Evolutionary conservation across 768 basidiomycete species (phyloP).

Genomic region (Lactifluus hygrophoroides): DNA sequence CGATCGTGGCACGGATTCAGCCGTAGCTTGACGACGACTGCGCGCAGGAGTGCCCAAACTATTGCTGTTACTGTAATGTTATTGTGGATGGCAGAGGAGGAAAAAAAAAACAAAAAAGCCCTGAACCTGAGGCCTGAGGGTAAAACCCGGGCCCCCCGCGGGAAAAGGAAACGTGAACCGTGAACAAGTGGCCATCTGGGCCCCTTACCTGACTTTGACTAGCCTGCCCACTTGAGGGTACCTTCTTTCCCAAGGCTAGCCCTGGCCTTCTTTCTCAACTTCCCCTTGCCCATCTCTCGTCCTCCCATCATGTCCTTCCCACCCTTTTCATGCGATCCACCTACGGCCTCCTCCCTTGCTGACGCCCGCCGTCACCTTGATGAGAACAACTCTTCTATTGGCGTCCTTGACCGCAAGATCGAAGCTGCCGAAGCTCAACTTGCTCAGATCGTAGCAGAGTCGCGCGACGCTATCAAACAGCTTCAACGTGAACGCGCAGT

Average conservation of each 20-base stretch:
- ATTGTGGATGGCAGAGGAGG: too few relatives aligned
- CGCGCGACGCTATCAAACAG: slow-evolving; percentile 43
- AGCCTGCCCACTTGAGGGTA: not conserved
- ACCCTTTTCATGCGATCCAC: slow-evolving; percentile 41
- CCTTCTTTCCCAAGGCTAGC: not conserved
- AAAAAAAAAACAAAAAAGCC: too few relatives aligned
- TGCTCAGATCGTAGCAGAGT: slow-evolving; percentile 48
- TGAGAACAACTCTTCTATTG: slow-evolving; percentile 22
- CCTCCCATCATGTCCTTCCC: slow-evolving; percentile 19
- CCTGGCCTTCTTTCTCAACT: not conserved
- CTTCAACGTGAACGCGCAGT: slow-evolving; percentile 40
- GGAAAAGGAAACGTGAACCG: slow-evolving; percentile 6
- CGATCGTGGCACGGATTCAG: not conserved
- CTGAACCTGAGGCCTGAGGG: too few relatives aligned
- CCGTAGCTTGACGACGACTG: not conserved
- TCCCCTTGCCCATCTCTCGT: slow-evolving; percentile 11
- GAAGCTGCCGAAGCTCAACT: slow-evolving; percentile 45
- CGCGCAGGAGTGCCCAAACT: too few relatives aligned
- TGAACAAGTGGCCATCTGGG: too few relatives aligned
- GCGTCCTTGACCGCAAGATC: slow-evolving; percentile 41
- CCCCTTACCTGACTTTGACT: too few relatives aligned
- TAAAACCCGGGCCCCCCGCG: not conserved
- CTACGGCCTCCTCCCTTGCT: slow-evolving; percentile 44
- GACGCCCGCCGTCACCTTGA: slow-evolving; percentile 44
- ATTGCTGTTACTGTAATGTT: too few relatives aligned